Conservation (phyloP, 2,329 filamentous ascomycete genomes). For the Talaromyces sp. region DNA sequence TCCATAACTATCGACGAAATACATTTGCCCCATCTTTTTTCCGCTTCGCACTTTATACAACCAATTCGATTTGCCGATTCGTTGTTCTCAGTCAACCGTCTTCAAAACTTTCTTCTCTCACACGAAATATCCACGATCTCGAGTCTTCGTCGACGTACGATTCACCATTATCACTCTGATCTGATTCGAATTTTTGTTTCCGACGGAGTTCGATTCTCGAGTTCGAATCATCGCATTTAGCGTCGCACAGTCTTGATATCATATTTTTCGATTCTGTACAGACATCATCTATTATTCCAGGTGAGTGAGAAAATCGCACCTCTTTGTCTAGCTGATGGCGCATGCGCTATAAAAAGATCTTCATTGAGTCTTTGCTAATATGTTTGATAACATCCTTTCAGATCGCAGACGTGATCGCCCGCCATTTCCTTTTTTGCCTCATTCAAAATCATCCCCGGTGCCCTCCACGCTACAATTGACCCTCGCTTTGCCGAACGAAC, state of each 20-base stretch:
- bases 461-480: neutral
- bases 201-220: slow-evolving; percentile 1
- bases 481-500: neutral
- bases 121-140: neutral
- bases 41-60: neutral
- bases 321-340: neutral
- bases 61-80: neutral
- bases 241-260: slow-evolving; percentile 14
- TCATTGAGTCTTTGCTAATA: neutral
- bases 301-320: neutral
- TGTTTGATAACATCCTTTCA: neutral
- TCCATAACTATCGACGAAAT: neutral
- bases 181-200: neutral
- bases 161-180: neutral
- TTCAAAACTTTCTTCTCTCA: neutral
- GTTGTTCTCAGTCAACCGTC: neutral
- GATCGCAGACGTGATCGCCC: slow-evolving; percentile 1
- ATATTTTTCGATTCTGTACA: slow-evolving; percentile 13
- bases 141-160: neutral
- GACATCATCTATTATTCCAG: neutral
- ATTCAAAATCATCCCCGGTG: neutral
- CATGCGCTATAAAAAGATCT: neutral
- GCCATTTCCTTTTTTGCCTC: neutral
- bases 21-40: slow-evolving; percentile 1
- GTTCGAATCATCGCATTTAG: slow-evolving; percentile 8